Evolutionary conservation across 1,284 basidiomycete species (phyloP), one percentile per base, ranked within the genome.

Genomic region (Wolfiporia cocos): DNA sequence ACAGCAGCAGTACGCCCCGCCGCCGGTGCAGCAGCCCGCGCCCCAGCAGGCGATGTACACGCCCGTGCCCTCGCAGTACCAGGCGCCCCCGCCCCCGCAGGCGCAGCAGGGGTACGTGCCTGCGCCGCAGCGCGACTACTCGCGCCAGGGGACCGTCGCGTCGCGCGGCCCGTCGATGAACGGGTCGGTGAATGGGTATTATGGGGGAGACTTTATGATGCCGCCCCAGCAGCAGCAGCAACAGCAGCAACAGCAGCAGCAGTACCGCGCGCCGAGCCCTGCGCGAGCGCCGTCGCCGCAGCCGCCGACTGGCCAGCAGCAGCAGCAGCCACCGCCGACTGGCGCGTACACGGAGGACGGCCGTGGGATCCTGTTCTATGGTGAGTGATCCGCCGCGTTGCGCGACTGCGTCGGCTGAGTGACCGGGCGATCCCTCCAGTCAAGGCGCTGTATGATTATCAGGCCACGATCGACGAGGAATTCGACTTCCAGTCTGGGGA

Each of bases 361-460:
- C 0, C 71, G 75, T 34, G 78, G 78, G 2, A 83, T 94, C 32
- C 55, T 92, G 53, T 93, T 94, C 65, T 92, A 92, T 55, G 86
- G 86, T 87, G 45, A 44, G 66, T 56, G 26, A 48, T n/a, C 31
- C n/a, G n/a, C n/a, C n/a, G n/a, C n/a, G n/a, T n/a, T n/a, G n/a
- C n/a, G n/a, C n/a, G n/a, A n/a, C n/a, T n/a, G n/a, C n/a, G n/a
- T n/a, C n/a, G n/a, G n/a, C n/a, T n/a, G n/a, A n/a, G n/a, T n/a
- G n/a, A n/a, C n/a, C n/a, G n/a, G n/a, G n/a, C n/a, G n/a, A 44
- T 34, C 19, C 48, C 34, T 54, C 22, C 50, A 89, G 92, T 95
- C 47, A 89, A 90, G 70, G 94, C 94, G 26, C 65, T 97, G 54
- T 97, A 93, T 62, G 91, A 96, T 61, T 97, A 97, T 56, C 65